Conservation (phyloP, 768 basidiomycete genomes). For the Pulveroboletus frians region DNA sequence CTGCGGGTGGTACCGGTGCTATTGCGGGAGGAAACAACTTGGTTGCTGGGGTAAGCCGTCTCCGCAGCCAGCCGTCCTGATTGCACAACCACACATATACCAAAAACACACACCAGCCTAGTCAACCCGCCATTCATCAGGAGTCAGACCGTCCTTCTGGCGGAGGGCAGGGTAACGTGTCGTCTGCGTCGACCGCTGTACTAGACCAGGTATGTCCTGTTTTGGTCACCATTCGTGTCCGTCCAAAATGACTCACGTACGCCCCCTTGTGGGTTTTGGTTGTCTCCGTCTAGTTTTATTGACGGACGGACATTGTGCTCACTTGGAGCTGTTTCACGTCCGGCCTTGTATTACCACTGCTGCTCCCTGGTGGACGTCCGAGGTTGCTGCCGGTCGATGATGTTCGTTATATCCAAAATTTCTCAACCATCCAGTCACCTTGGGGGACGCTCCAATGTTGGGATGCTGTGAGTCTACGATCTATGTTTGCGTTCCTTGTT, state of each 20-base stretch:
- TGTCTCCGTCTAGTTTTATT: conserved; percentile 20
- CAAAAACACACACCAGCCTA: conserved; percentile 12
- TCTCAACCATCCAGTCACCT: not conserved
- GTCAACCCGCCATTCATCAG: conserved; percentile 20
- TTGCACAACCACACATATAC: not conserved
- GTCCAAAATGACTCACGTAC: not conserved
- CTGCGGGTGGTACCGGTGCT: not conserved
- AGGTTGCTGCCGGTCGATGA: not conserved
- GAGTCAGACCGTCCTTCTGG: conserved; percentile 22
- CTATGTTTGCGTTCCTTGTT: not conserved
- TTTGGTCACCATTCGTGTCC: not conserved
- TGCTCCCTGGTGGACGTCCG: not conserved
- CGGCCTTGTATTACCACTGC: conserved; percentile 3
- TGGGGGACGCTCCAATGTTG: not conserved
- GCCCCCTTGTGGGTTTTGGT: not conserved
- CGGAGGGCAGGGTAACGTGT: conserved; percentile 13
- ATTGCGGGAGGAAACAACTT: conserved; percentile 12
- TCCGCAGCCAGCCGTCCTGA: not conserved
- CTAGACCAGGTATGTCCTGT: conserved; percentile 19
- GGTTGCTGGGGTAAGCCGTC: conserved; percentile 23
- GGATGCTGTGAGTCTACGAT: not conserved
- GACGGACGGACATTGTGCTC: not conserved
- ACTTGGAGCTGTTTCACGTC: not conserved
- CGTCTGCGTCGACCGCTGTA: conserved; percentile 21
- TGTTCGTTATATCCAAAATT: not conserved